Base-by-base conservation (phyloP, 768 basidiomycete genomes). In the Amanita thiersii region DNA sequence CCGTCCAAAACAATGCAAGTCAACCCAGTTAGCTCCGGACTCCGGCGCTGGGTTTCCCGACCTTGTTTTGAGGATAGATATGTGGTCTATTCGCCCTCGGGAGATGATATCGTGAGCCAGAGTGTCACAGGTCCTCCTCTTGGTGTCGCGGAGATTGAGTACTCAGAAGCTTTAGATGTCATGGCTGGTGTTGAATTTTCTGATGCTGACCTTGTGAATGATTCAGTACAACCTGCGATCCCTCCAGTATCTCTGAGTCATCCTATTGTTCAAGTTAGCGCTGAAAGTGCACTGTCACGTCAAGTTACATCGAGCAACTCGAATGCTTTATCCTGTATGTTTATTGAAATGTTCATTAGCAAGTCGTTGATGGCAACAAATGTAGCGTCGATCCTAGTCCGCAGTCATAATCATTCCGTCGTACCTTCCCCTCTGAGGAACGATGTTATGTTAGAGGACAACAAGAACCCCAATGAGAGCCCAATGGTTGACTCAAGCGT, bases 61-160 rank as follows among this genome's bases (percentile, higher is more conserved):
- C 79, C 81, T 18, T 81, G 81, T 54, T 87, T 85, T 56, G 86
- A 89, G 58, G 83, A 88, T 43, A 68, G 84, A 23, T 62, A 73
- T 47, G 59, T 64, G 19, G 63, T 84, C 3, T 82, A 78, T 64
- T 57, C 70, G 9, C 65, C 66, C 3, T 53, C 59, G 17, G 55
- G 60, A 7, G 62, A 54, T 12, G 64, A 56, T 9, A 56, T 70
- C 26, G 53, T 63, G 14, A 46, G 64, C 25, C 56, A 58, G 12
- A 66, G 62, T 12, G 68, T 83, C 34, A 52, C 65, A 23, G 71
- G 78, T 38, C 62, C 70, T 12, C 57, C 66, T 21, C 56, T 74
- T 15, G 81, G 77, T 24, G 79, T 87, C 33, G 79, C 84, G 32
- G 77, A 77, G 33, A 67, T 88, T 43, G 86, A 86, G 52, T 83